Evolutionary conservation across 73 alveolate genomes (phyloP).

Genomic region (Effrenium voratum): DNA sequence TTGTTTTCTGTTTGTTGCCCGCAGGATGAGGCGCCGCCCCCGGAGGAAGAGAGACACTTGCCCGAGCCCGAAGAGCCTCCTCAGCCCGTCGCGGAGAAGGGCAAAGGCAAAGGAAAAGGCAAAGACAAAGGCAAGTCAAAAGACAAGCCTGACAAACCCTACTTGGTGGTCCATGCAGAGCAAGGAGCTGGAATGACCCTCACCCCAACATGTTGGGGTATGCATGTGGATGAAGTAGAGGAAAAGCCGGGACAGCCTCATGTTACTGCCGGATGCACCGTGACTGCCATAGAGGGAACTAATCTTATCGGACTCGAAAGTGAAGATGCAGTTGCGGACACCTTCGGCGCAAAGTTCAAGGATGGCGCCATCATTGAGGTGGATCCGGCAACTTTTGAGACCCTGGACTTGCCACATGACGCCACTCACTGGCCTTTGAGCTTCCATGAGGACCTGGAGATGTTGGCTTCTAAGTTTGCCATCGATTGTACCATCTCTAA

Average conservation of each 20-base stretch:
- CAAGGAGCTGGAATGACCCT: constrained; percentile 57
- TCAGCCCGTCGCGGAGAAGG: not conserved
- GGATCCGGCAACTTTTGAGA: constrained; percentile 88
- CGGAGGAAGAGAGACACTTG: not conserved
- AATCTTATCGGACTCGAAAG: constrained; percentile 45
- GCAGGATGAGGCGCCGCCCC: not conserved
- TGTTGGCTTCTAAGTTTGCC: constrained; percentile 54
- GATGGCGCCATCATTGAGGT: constrained; percentile 69
- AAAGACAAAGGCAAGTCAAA: constrained; percentile 71
- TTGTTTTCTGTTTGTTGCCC: too few relatives aligned
- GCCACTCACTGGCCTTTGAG: constrained; percentile 78
- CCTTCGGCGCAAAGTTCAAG: constrained; percentile 69
- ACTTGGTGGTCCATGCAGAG: constrained; percentile 49
- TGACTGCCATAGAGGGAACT: constrained; percentile 61
- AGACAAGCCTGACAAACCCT: constrained; percentile 46
- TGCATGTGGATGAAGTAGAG: constrained; percentile 80
- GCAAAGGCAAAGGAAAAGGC: not conserved
- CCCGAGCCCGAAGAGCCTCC: not conserved
- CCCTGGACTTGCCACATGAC: constrained; percentile 62
- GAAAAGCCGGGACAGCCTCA: constrained; percentile 90
- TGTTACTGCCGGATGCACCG: constrained; percentile 60
- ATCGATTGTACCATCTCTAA: constrained; percentile 83
- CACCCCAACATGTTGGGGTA: constrained; percentile 85
- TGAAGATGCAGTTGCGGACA: constrained; percentile 71
- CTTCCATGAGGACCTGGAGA: constrained; percentile 80